Evolutionary conservation across 768 basidiomycete genomes (phyloP), one percentile per base, ranked within the genome.

Genomic region (Lactifluus hygrophoroides): DNA sequence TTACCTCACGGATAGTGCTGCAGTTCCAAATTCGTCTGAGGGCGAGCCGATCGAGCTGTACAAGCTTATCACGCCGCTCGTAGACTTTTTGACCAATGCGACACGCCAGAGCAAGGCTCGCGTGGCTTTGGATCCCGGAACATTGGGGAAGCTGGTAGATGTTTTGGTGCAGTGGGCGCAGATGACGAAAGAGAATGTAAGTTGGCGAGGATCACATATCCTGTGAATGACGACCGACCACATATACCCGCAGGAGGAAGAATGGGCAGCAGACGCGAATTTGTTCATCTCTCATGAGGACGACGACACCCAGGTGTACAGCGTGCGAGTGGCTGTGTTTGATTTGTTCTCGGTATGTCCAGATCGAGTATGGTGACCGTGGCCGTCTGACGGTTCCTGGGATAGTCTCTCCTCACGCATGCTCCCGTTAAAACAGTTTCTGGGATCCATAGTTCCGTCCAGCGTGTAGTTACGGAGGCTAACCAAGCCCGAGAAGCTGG

Each of bases 221-320:
- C n/a, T 9, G 56, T 30, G 54, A 52, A 32, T 57, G 43, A 42
- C 13, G 49, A 54, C 57, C 13, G 49, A 54, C 57, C 27, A 28
- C 40, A 49, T 38, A 28, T 30, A 21, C 11, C 16, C 46, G 13
- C 61, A 97, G 93, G 93, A 94, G 68, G 91, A 94, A 30, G 86
- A 83, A 16, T 98, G 95, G 95, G 81, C 83, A 2, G 81, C 78
- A 53, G 88, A 96, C 65, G 84, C 90, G 3, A 97, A 98, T 64
- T 83, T 87, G 3, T 98, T 98, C 66, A 85, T 98, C 30, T 86
- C 88, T 25, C 92, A 98, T 68, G 94, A 97, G 67, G 92, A 96
- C 54, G 95, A 97, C 60, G 93, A 95, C 61, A 85, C 85, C 1
- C 83, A 88, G 53, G 68, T 77, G 2, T 94, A 93, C 67, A 90